phyloP scores from a whole-genome alignment of 2,329 filamentous ascomycete genomes.

The Fusarium globosum region DNA sequence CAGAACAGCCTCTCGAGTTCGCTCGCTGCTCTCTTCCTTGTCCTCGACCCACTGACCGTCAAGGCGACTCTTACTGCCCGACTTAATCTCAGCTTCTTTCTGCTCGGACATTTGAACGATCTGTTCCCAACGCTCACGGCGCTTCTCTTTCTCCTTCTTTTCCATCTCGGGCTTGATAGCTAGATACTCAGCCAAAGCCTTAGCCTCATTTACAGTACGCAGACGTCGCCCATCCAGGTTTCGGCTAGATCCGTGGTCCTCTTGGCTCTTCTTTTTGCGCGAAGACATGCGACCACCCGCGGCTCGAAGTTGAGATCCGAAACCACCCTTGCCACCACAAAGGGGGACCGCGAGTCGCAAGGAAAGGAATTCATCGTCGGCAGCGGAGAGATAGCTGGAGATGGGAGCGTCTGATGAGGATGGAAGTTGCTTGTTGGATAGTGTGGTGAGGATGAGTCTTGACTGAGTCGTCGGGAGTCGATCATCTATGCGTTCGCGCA shows the following conservation, averaged over 20 bases:
- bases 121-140: conserved; percentile 85
- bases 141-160: conserved; percentile 87
- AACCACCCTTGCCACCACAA: conserved; percentile 95
- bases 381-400: conserved; percentile 67
- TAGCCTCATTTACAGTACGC: conserved; percentile 93
- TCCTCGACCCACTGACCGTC: conserved; percentile 96
- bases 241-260: conserved; percentile 89
- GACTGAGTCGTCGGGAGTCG: conserved; percentile 68
- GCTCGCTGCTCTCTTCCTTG: conserved; percentile 89
- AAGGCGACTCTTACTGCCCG: conserved; percentile 75
- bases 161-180: conserved; percentile 98
- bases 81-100: conserved; percentile 83
- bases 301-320: conserved; percentile 95
- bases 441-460: conserved; percentile 83
- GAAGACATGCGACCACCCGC: conserved; percentile 98
- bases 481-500: conserved; percentile 71
- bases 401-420: conserved; percentile 65
- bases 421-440: conserved; percentile 77
- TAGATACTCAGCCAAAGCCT: conserved; percentile 92
- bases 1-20: conserved; percentile 80
- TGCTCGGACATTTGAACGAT: conserved; percentile 87
- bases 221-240: conserved; percentile 92
- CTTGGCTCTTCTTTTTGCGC: conserved; percentile 86
- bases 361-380: conserved; percentile 77
- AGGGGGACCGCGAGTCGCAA: conserved; percentile 83